A percentile compares a stretch with the other conserved stretches of the same genome.
Evolutionary conservation across 306 rosid species (phyloP).

Genomic region (Phaseolus lunatus): DNA sequence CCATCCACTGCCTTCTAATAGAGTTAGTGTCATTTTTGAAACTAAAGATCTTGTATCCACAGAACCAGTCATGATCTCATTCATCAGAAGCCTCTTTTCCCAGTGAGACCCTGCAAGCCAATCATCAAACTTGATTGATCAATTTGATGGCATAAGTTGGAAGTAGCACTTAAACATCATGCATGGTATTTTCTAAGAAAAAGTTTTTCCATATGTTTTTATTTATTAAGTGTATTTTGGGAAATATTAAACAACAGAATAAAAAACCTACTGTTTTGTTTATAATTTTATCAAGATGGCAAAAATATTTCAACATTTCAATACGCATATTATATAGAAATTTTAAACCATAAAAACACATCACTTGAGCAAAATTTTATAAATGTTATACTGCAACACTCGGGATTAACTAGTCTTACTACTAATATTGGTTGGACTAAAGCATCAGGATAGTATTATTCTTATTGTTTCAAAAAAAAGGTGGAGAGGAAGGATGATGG

Average conservation of each 20-base stretch:
- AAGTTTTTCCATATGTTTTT: neutral
- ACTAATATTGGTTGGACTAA: slow-evolving; percentile 26
- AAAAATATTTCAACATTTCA: neutral
- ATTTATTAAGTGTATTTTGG: neutral
- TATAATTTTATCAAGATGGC: slow-evolving; percentile 8
- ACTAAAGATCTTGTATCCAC: slow-evolving; percentile 99
- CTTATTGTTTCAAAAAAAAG: neutral
- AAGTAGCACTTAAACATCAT: slow-evolving; percentile 20
- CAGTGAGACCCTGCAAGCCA: slow-evolving; percentile 86
- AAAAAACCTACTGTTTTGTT: neutral
- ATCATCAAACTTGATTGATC: slow-evolving; percentile 32
- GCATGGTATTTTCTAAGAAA: neutral
- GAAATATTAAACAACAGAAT: neutral
- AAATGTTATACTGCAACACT: slow-evolving; percentile 18
- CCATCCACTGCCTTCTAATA: slow-evolving; percentile 99
- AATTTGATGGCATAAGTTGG: neutral
- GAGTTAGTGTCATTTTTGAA: slow-evolving; percentile 96
- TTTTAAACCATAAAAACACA: slow-evolving; percentile 13
- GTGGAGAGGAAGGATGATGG: neutral
- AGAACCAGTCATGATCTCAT: slow-evolving; percentile 99
- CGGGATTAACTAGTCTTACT: slow-evolving; percentile 3
- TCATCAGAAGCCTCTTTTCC: slow-evolving; percentile 98
- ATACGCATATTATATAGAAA: slow-evolving; percentile 15
- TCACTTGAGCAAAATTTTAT: slow-evolving; percentile 18
- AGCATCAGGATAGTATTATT: slow-evolving; percentile 22